Percentiles rank a stretch among this genome's conserved stretches.
These are phyloP conservation scores for Volvox carteri DNA, from an alignment of 163 green algal genomes.

Conservation along the genomic window DNA sequence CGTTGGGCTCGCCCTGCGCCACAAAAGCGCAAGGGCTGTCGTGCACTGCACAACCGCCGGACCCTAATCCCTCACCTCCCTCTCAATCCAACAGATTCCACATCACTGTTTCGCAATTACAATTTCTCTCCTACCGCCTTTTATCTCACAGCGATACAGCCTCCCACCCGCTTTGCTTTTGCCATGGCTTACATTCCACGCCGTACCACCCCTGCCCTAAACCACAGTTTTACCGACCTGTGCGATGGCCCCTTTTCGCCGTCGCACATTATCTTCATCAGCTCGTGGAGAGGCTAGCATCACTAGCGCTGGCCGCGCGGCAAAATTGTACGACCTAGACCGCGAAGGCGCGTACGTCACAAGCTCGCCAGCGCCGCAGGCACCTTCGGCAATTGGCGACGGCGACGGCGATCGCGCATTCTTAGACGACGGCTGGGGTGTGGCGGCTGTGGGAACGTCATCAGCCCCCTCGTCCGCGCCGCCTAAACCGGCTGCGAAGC, in stretches of 20 bases:
- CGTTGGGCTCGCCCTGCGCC: not conserved
- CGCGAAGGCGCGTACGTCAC: conserved; percentile 27
- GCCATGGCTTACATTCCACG: not conserved
- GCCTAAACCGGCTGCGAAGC: not conserved
- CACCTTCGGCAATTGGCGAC: not conserved
- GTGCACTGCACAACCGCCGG: not conserved
- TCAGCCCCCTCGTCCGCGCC: not conserved
- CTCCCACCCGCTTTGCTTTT: too few species aligned
- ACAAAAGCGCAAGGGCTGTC: not conserved
- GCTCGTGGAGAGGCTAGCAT: not conserved
- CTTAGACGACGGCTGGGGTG: conserved; percentile 47
- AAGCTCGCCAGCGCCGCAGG: not conserved
- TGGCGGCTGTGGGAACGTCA: not conserved
- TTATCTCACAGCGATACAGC: too few species aligned
- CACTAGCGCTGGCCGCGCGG: not conserved
- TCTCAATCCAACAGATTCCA: not conserved
- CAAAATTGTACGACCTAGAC: conserved; percentile 35
- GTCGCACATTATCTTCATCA: not conserved
- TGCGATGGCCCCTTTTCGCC: not conserved
- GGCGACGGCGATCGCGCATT: not conserved
- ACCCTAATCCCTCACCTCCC: not conserved
- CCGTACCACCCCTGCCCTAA: not conserved
- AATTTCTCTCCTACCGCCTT: not conserved
- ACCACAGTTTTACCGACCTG: not conserved
- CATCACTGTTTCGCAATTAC: not conserved